Evolutionary conservation across 2,329 filamentous ascomycete species (phyloP).

Genomic region (Colletotrichum spaethianum): DNA sequence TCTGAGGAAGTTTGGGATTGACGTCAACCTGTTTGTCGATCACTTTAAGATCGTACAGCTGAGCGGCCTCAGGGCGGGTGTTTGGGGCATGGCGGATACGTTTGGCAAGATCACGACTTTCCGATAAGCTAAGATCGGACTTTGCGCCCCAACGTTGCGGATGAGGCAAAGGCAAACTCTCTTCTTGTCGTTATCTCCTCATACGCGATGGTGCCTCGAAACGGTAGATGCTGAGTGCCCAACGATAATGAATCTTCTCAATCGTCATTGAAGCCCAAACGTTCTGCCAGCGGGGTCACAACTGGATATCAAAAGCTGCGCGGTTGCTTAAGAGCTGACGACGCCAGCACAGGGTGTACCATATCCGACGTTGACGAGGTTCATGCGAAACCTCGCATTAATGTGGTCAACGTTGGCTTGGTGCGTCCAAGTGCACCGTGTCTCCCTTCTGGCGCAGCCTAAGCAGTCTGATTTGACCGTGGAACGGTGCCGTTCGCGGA

Average conservation of each 20-base stretch:
- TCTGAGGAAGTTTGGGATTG: constrained; percentile 68
- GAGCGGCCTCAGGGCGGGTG: constrained; percentile 59
- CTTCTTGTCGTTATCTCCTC: too few species aligned
- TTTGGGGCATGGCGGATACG: constrained; percentile 58
- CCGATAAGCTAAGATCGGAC: constrained; percentile 3
- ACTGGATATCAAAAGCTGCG: neutral
- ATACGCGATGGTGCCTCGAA: too few species aligned
- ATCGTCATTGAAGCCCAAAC: neutral
- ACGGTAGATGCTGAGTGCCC: neutral
- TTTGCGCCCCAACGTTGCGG: too few species aligned
- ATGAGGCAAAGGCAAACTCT: too few species aligned
- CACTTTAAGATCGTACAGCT: constrained; percentile 72
- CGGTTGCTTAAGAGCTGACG: neutral
- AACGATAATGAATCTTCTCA: neutral
- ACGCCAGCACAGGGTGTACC: too few species aligned
- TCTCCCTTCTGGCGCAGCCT: neutral
- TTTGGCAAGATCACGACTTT: constrained; percentile 59
- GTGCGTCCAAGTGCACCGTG: neutral
- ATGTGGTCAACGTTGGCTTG: neutral
- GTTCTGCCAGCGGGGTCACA: neutral
- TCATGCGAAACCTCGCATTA: neutral
- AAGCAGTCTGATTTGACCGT: neutral
- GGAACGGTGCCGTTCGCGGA: neutral
- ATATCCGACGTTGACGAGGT: neutral
- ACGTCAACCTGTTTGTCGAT: constrained; percentile 71